phyloP scores from a whole-genome alignment of 345 rosid genomes.

The Camelina laxa region DNA sequence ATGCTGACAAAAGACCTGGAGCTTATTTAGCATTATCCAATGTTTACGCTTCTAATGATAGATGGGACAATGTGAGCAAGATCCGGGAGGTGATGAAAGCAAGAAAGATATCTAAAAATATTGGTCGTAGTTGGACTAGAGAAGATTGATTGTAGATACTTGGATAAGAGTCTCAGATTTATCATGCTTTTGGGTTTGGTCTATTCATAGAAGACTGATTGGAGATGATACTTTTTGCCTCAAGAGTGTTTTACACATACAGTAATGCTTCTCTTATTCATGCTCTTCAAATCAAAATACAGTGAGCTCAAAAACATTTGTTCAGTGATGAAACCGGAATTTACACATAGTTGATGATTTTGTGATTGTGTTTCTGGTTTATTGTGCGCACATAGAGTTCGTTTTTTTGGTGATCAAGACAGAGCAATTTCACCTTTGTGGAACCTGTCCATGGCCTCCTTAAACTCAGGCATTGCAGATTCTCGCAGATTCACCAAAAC shows the following conservation, averaged over 20 bases:
- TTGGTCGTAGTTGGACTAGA: constrained; percentile 79
- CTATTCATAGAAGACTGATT: constrained; percentile 9
- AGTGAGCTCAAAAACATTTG: constrained; percentile 25
- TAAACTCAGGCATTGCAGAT: constrained; percentile 57
- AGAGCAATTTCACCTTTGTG: constrained; percentile 46
- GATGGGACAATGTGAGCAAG: constrained; percentile 74
- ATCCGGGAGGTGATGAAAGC: constrained; percentile 75
- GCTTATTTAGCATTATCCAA: constrained; percentile 85
- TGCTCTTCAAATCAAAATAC: constrained; percentile 20
- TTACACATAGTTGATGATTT: constrained; percentile 30
- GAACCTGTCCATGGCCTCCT: constrained; percentile 68
- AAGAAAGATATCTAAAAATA: constrained; percentile 64
- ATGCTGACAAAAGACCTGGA: constrained; percentile 72
- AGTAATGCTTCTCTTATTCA: constrained; percentile 15
- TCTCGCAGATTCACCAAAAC: constrained; percentile 66
- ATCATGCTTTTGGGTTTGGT: constrained; percentile 2
- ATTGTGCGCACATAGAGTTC: background rate
- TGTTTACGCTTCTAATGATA: constrained; percentile 81
- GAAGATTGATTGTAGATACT: constrained; percentile 15
- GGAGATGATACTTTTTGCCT: background rate
- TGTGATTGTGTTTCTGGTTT: constrained; percentile 11
- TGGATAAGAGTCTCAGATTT: background rate
- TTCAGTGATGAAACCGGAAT: constrained; percentile 28
- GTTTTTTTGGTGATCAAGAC: constrained; percentile 22
- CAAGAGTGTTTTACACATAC: background rate